Conservation (phyloP, 306 rosid genomes). For the Mimosa bimucronata region DNA sequence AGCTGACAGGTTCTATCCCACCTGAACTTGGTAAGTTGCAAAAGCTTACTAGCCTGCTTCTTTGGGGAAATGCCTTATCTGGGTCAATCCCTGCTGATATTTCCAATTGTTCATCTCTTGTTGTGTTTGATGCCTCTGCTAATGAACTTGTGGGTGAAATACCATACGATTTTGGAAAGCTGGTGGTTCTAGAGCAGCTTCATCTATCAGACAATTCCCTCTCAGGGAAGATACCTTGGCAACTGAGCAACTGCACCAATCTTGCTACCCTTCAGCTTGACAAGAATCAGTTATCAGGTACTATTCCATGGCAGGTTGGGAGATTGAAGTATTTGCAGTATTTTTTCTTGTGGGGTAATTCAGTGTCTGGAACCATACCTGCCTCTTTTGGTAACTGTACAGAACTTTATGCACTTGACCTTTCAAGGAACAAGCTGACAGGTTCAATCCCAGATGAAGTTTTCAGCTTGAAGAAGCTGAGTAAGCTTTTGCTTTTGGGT, state of each 20-base stretch:
- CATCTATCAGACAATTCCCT: slow-evolving; percentile 87
- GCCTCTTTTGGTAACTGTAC: slow-evolving; percentile 88
- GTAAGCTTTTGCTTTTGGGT: slow-evolving; percentile 94
- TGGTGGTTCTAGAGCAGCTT: slow-evolving; percentile 78
- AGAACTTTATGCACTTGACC: slow-evolving; percentile 91
- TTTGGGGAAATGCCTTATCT: slow-evolving; percentile 78
- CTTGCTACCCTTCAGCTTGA: slow-evolving; percentile 90
- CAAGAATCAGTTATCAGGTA: slow-evolving; percentile 88
- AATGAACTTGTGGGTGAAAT: slow-evolving; percentile 77
- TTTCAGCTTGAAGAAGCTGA: slow-evolving; percentile 85
- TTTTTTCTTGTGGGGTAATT: slow-evolving; percentile 94
- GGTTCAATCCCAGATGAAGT: slow-evolving; percentile 92
- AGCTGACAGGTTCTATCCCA: slow-evolving; percentile 80
- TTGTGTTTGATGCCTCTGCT: slow-evolving; percentile 77
- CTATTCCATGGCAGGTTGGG: slow-evolving; percentile 83
- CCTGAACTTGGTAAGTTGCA: slow-evolving; percentile 73
- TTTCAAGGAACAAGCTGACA: slow-evolving; percentile 88
- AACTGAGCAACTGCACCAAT: slow-evolving; percentile 89
- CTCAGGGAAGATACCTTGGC: slow-evolving; percentile 71
- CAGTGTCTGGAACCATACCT: slow-evolving; percentile 84
- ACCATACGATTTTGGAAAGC: slow-evolving; percentile 83
- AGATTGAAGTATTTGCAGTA: slow-evolving; percentile 68
- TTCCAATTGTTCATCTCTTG: slow-evolving; percentile 88
- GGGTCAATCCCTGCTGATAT: slow-evolving; percentile 83
- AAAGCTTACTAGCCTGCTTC: slow-evolving; percentile 79